Evolutionary conservation across 495 filamentous ascomycete genomes (phyloP).

Genomic region (Penicillium pulvis): DNA sequence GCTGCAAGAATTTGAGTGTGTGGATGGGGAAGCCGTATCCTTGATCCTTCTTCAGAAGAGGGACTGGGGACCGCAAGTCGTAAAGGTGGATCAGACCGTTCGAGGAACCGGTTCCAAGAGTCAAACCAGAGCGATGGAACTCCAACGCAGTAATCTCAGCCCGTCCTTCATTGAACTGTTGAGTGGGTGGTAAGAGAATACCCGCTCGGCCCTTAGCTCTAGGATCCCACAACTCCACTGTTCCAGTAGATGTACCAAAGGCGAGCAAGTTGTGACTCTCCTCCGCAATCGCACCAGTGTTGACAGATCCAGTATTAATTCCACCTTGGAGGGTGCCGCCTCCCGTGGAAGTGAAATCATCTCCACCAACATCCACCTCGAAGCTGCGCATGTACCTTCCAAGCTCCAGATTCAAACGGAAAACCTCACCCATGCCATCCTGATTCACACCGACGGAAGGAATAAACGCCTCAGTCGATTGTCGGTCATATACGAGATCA

Average conservation of each 20-base stretch:
- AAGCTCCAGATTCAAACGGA: constrained; percentile 84
- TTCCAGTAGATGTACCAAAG: constrained; percentile 94
- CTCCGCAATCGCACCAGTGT: constrained; percentile 86
- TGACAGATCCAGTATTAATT: constrained; percentile 80
- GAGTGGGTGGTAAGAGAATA: constrained; percentile 56
- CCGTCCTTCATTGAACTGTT: constrained; percentile 50
- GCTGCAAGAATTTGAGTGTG: constrained; percentile 81
- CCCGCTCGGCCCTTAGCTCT: constrained; percentile 81
- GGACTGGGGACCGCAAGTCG: constrained; percentile 85
- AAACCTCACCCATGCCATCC: constrained; percentile 87
- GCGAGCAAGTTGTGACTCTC: constrained; percentile 88
- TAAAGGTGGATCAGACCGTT: constrained; percentile 89
- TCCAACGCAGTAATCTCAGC: constrained; percentile 84
- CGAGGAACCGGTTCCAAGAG: constrained; percentile 83
- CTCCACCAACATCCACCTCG: constrained; percentile 82
- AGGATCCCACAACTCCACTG: constrained; percentile 95
- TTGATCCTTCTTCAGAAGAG: constrained; percentile 88
- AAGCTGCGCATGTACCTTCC: constrained; percentile 86
- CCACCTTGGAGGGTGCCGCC: constrained; percentile 78
- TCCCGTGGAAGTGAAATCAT: constrained; percentile 65
- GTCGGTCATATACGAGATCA: constrained; percentile 81
- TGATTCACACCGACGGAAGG: constrained; percentile 85
- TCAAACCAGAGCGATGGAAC: constrained; percentile 83
- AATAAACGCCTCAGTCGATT: constrained; percentile 83
- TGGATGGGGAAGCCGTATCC: constrained; percentile 95